Evolutionary conservation across 2,329 filamentous ascomycete species (phyloP), one percentile per base, ranked within the genome.

Genomic region (Fusarium protoensiforme): DNA sequence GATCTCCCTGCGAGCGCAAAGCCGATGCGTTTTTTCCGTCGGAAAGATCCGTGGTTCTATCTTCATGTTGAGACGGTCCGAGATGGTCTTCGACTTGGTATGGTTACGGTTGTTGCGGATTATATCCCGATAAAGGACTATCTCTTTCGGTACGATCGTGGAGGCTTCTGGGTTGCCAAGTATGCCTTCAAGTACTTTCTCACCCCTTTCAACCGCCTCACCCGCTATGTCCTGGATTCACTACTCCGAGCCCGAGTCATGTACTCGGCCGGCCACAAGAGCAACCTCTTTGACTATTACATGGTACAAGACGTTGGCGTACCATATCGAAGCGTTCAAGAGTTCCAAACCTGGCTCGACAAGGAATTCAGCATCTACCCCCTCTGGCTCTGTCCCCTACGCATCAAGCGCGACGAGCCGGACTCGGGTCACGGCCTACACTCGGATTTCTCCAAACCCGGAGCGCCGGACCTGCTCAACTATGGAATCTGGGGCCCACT

Each of bases 31-130:
- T 92, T 94, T 79, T 88, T 87, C n/a, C 84, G 87, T 13, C 83
- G 87, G 0, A 80, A 79, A 5, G 92, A 95, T 72, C 89, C 91
- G 0, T 95, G 92, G 93, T 94, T 93, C 78, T 94, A 94, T 68
- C 83, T 94, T 4, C 92, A 93, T 72, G 92, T 88, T 2, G 81
- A 89, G 71, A 80, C 85, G n/a, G 78, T 80, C 39, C 74, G 79
- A 68, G 80, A 79, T 66, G 67, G 72, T 51, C 69, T 83, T 22
- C 57, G 65, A 11, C 56, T 58, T 46, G 72, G 64, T 48, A 73
- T 38, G 43, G 76, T 18, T 31, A 67, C 75, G 13, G 78, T 68
- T 7, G 75, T 69, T 3, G 80, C 85, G 7, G 89, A 92, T 66
- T 88, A 88, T 65, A 86, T 93, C 2, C 91, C 91, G 0, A 74